Evolutionary conservation across 164 flowering plant species (phyloP).

Genomic region (Berberis thunbergii): DNA sequence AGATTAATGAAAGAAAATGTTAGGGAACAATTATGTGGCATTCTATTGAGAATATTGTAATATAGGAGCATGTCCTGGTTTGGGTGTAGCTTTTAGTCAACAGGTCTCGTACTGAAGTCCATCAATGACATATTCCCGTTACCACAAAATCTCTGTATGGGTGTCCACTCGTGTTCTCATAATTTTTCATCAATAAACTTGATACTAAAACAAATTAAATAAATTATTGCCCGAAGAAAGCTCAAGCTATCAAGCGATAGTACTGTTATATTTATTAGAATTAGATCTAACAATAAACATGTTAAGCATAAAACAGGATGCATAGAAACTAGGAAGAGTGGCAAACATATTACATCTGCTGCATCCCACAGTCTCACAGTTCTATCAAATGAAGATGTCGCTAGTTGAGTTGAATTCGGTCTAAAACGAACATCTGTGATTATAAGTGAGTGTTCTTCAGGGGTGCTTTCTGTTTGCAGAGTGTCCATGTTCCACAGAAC

Average conservation of each 20-base stretch:
- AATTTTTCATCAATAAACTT: too few relatives aligned
- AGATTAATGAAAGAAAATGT: too few relatives aligned
- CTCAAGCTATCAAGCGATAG: not conserved
- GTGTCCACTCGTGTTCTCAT: too few relatives aligned
- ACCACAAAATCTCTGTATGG: too few relatives aligned
- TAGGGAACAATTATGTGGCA: too few relatives aligned
- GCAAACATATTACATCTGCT: constrained; percentile 43
- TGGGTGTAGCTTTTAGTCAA: too few relatives aligned
- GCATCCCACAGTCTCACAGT: constrained; percentile 93
- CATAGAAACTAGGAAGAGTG: not conserved
- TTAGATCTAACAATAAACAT: constrained; percentile 1
- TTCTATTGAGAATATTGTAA: too few relatives aligned
- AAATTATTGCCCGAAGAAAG: too few relatives aligned
- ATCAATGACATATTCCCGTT: too few relatives aligned
- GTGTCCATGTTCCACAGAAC: constrained; percentile 88
- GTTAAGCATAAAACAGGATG: constrained; percentile 4
- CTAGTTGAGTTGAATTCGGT: constrained; percentile 82
- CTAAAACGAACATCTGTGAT: constrained; percentile 87
- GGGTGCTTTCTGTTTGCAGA: constrained; percentile 57
- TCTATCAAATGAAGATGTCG: constrained; percentile 81
- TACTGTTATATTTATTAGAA: not conserved
- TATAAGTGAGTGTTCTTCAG: constrained; percentile 53
- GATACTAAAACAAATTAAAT: too few relatives aligned
- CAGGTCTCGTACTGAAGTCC: too few relatives aligned
- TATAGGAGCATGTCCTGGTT: too few relatives aligned